phyloP scores from a whole-genome alignment of 2,329 filamentous ascomycete species.

The Rutstroemia sp. region DNA sequence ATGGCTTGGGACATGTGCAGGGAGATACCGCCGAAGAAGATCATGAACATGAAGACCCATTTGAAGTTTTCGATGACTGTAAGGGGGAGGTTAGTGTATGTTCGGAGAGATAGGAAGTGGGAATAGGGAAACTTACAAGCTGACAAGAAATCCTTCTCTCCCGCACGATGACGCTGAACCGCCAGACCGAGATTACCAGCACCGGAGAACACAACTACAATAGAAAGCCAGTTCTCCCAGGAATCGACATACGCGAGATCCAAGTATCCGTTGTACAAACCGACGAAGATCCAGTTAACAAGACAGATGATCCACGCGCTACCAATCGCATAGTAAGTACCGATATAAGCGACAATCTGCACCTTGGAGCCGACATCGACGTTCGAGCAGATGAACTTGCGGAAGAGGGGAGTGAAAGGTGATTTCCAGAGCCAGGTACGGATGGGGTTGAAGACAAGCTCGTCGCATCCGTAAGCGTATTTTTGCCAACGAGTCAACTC shows the following conservation, averaged over 20 bases:
- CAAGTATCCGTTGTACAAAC: conserved; percentile 60
- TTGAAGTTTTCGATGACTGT: conserved; percentile 9
- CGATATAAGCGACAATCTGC: conserved; percentile 64
- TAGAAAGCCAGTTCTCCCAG: conserved; percentile 55
- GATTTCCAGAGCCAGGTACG: conserved; percentile 52
- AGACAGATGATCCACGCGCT: conserved; percentile 57
- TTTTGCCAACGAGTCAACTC: conserved; percentile 67
- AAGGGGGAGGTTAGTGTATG: neutral
- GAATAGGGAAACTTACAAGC: conserved; percentile 21
- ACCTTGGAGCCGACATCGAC: conserved; percentile 60
- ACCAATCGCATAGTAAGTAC: conserved; percentile 54
- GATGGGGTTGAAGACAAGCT: conserved; percentile 62
- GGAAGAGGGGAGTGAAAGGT: conserved; percentile 59
- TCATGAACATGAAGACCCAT: conserved; percentile 8
- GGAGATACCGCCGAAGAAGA: conserved; percentile 77
- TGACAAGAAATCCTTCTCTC: conserved; percentile 45
- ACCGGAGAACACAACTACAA: conserved; percentile 57
- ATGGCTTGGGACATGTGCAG: conserved; percentile 74
- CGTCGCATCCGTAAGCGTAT: conserved; percentile 64
- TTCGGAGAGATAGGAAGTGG: neutral
- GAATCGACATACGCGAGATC: conserved; percentile 62
- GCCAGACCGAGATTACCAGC: conserved; percentile 42
- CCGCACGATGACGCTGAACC: conserved; percentile 54
- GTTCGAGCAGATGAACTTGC: conserved; percentile 49
- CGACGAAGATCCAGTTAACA: conserved; percentile 63